Evolutionary conservation across 805 yeast species (phyloP).

Genomic region (Candida oleophila): DNA sequence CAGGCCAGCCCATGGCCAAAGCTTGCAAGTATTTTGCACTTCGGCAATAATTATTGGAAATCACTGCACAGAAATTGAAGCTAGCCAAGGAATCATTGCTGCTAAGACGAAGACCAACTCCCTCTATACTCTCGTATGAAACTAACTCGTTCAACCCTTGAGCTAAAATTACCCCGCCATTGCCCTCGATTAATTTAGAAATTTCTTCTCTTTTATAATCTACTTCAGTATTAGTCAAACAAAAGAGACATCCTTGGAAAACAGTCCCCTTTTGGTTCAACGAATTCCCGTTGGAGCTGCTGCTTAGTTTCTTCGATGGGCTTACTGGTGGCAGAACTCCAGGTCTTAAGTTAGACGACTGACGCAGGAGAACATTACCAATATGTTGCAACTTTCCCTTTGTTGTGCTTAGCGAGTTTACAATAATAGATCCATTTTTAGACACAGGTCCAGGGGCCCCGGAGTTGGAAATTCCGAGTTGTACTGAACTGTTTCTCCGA

Average conservation of each 20-base stretch:
- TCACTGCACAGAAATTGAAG: constrained; percentile 60
- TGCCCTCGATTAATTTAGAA: constrained; percentile 28
- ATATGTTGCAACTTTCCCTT: neutral
- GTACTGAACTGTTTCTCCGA: neutral
- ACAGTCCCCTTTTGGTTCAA: constrained; percentile 3
- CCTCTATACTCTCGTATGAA: constrained; percentile 13
- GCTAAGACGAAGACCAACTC: constrained; percentile 8
- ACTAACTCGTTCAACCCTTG: constrained; percentile 33
- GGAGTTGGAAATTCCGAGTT: neutral
- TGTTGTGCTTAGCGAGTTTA: neutral
- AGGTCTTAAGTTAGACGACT: neutral
- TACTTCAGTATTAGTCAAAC: constrained; percentile 23
- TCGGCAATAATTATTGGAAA: constrained; percentile 58
- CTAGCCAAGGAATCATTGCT: constrained; percentile 9
- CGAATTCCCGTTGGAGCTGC: neutral
- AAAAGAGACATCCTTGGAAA: constrained; percentile 1
- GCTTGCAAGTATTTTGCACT: constrained; percentile 77
- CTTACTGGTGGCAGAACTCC: constrained; percentile 1
- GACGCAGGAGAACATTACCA: neutral
- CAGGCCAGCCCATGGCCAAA: constrained; percentile 84
- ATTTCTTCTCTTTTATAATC: constrained; percentile 35
- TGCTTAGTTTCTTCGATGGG: neutral
- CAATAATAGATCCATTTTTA: neutral
- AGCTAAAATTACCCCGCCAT: constrained; percentile 44
- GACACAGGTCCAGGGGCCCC: neutral